phyloP scores from a whole-genome alignment of 176 grass and related monocot genomes.

The Avena eriantha region DNA sequence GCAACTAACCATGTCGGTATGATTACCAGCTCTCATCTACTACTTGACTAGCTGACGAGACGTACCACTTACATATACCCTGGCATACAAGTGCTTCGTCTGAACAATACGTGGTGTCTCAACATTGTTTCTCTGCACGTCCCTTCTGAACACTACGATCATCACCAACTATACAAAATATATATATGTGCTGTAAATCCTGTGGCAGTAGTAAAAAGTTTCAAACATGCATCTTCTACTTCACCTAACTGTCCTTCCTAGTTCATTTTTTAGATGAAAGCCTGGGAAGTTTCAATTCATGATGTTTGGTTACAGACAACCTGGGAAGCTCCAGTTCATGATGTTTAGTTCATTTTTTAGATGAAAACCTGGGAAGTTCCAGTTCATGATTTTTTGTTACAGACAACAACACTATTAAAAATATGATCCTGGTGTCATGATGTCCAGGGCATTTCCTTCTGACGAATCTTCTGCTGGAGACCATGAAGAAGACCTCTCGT shows the following conservation, averaged over 20 bases:
- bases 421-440: background rate
- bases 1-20: slow-evolving; percentile 95
- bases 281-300: too few relatives aligned
- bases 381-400: too few relatives aligned
- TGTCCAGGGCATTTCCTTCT: slow-evolving; percentile 92
- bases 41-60: background rate
- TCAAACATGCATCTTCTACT: background rate
- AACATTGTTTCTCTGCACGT: background rate
- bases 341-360: background rate
- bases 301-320: too few relatives aligned
- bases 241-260: background rate
- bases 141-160: background rate
- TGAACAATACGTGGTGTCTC: background rate
- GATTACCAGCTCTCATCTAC: background rate
- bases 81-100: too few relatives aligned
- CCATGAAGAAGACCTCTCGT: slow-evolving; percentile 76
- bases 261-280: background rate
- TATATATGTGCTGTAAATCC: background rate
- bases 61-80: too few relatives aligned
- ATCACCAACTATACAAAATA: background rate
- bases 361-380: too few relatives aligned
- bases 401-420: too few relatives aligned
- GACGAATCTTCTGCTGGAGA: slow-evolving; percentile 87
- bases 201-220: background rate
- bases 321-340: too few relatives aligned